These are phyloP conservation scores for Geranium brycei DNA, from an alignment of 345 rosid species.

Conservation along the genomic window DNA sequence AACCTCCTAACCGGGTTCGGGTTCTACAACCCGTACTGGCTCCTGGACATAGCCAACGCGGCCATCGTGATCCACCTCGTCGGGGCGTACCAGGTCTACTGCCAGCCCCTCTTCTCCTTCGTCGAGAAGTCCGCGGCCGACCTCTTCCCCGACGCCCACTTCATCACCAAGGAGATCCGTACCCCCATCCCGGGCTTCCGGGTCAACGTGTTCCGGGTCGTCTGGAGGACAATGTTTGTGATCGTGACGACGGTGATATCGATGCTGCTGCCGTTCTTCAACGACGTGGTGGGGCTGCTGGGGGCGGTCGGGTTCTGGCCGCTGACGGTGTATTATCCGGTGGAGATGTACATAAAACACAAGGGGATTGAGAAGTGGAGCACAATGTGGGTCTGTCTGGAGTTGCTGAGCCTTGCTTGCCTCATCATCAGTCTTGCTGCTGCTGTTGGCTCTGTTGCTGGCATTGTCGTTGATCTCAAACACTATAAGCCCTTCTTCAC, in stretches of 20 bases:
- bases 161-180: slow-evolving; percentile 36
- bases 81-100: slow-evolving; percentile 67
- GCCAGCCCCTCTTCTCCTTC: slow-evolving; percentile 68
- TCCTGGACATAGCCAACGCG: slow-evolving; percentile 51
- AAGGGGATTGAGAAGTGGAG: slow-evolving; percentile 51
- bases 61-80: slow-evolving; percentile 60
- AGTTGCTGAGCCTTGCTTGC: slow-evolving; percentile 41
- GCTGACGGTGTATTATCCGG: slow-evolving; percentile 57
- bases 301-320: slow-evolving; percentile 82
- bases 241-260: slow-evolving; percentile 46
- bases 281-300: slow-evolving; percentile 54
- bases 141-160: slow-evolving; percentile 27
- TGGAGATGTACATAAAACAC: slow-evolving; percentile 63
- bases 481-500: slow-evolving; percentile 19
- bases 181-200: slow-evolving; percentile 28
- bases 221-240: slow-evolving; percentile 48
- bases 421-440: slow-evolving; percentile 48
- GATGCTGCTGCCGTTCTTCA: slow-evolving; percentile 66
- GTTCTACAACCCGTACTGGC: slow-evolving; percentile 67
- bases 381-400: slow-evolving; percentile 50
- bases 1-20: slow-evolving; percentile 72
- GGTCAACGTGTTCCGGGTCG: slow-evolving; percentile 45
- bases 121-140: slow-evolving; percentile 26
- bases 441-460: slow-evolving; percentile 52
- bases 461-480: slow-evolving; percentile 29